Evolutionary conservation across 352 stramenopile genomes (phyloP).

Genomic region (Aphanomyces euteiches): DNA sequence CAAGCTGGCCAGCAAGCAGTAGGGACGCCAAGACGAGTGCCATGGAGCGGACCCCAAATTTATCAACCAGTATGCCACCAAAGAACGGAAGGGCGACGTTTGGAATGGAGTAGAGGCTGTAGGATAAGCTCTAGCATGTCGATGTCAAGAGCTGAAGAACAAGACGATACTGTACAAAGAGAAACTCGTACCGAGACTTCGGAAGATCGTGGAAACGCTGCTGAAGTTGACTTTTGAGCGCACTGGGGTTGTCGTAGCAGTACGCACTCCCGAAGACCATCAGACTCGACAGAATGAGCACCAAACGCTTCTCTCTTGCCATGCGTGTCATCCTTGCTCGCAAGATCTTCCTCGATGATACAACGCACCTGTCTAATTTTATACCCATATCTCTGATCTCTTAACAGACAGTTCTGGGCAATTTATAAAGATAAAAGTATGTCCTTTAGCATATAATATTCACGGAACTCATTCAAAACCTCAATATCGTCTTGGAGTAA

Average conservation of each 20-base stretch:
- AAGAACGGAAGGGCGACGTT: slow-evolving; percentile 73
- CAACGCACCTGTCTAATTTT: neutral
- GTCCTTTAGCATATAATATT: too few species aligned
- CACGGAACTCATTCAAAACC: too few species aligned
- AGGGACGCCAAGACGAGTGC: slow-evolving; percentile 34
- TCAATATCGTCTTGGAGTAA: too few species aligned
- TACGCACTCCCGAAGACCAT: slow-evolving; percentile 41
- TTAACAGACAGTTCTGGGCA: too few species aligned
- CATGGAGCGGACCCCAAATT: slow-evolving; percentile 40
- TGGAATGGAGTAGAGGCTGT: slow-evolving; percentile 66
- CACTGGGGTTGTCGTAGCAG: slow-evolving; percentile 40
- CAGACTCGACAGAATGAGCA: slow-evolving; percentile 37
- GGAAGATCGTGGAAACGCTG: slow-evolving; percentile 32
- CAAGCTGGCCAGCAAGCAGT: slow-evolving; percentile 40
- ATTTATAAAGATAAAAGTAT: too few species aligned
- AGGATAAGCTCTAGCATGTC: slow-evolving; percentile 47
- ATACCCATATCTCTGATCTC: neutral
- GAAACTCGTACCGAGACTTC: slow-evolving; percentile 36
- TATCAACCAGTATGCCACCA: slow-evolving; percentile 55
- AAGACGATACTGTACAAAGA: slow-evolving; percentile 20
- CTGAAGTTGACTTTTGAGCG: slow-evolving; percentile 37
- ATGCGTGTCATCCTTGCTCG: too few species aligned
- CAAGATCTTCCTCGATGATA: neutral
- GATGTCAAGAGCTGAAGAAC: neutral
- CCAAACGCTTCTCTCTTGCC: slow-evolving; percentile 11